Conservation (phyloP, 2,329 filamentous ascomycete species). For the Parascedosporium putredinis region DNA sequence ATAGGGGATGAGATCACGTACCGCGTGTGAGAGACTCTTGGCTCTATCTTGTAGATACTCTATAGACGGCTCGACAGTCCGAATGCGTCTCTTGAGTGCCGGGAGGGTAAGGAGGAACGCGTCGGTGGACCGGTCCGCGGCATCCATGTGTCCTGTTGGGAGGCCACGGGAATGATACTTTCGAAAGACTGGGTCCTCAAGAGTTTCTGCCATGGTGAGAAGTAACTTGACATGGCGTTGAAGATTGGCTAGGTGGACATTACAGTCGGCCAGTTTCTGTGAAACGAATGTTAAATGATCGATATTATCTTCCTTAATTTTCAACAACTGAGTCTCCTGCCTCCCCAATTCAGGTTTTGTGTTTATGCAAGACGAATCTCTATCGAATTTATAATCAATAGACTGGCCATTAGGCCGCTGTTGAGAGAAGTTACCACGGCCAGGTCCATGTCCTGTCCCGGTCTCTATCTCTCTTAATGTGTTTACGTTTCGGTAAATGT, state of each 20-base stretch:
- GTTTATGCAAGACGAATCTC: not conserved
- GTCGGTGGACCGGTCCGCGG: not conserved
- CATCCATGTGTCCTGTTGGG: not conserved
- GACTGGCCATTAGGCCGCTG: too few relatives aligned
- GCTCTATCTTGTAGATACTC: conserved; percentile 9
- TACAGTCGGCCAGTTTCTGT: conserved; percentile 8
- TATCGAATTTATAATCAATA: too few relatives aligned
- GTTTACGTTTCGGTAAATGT: conserved; percentile 6
- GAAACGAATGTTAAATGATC: conserved; percentile 8
- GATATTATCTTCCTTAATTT: not conserved
- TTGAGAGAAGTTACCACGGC: too few relatives aligned
- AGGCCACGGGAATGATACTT: not conserved
- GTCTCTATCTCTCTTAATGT: conserved; percentile 5
- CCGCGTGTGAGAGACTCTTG: conserved; percentile 9
- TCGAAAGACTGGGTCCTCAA: not conserved
- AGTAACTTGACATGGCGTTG: conserved; percentile 9
- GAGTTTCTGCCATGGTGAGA: conserved; percentile 1
- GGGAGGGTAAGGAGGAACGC: not conserved
- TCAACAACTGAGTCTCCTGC: conserved; percentile 2
- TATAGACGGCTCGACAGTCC: conserved; percentile 6
- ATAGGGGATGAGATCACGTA: not conserved
- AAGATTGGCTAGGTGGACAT: conserved; percentile 10
- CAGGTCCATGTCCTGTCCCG: conserved; percentile 7
- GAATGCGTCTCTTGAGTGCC: conserved; percentile 8
- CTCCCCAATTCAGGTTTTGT: not conserved